phyloP scores from a whole-genome alignment of 371 early-diverging fungal species.

The Entomophthora muscae region DNA sequence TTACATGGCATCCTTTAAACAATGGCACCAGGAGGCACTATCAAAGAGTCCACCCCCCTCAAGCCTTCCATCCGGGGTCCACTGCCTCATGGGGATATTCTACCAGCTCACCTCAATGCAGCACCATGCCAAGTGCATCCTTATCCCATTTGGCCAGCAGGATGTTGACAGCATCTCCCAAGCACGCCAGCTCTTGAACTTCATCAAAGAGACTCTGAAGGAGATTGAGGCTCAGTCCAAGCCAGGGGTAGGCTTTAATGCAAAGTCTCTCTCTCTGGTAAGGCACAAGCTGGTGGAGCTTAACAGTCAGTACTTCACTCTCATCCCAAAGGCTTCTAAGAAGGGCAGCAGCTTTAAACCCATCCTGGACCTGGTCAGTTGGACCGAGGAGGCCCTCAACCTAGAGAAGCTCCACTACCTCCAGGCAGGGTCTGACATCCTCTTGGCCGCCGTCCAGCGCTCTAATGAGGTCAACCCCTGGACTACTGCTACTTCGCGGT shows the following conservation, averaged over 20 bases:
- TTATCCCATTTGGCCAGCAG: conserved; percentile 44
- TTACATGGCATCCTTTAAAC: conserved; percentile 9
- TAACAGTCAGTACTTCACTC: conserved; percentile 26
- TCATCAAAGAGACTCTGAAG: conserved; percentile 19
- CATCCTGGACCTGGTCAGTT: conserved; percentile 17
- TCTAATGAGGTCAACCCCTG: conserved; percentile 36
- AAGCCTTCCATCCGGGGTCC: not conserved
- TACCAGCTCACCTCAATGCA: not conserved
- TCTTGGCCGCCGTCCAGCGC: conserved; percentile 27
- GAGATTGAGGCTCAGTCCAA: too few relatives aligned
- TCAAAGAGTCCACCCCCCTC: not conserved
- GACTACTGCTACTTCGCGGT: conserved; percentile 27
- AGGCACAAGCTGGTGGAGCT: conserved; percentile 6
- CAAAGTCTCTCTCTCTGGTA: not conserved
- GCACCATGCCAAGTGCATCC: conserved; percentile 19
- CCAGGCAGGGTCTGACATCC: conserved; percentile 24
- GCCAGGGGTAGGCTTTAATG: too few relatives aligned
- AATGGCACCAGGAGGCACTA: not conserved
- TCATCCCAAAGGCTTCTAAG: conserved; percentile 38
- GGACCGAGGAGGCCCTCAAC: conserved; percentile 30
- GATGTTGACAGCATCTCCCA: conserved; percentile 25
- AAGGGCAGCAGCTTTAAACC: conserved; percentile 19
- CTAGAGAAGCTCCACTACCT: conserved; percentile 36
- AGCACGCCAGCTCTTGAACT: conserved; percentile 27
- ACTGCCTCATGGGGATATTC: not conserved